phyloP scores from a whole-genome alignment of 176 grass and related monocot genomes.

The Avena insularis region DNA sequence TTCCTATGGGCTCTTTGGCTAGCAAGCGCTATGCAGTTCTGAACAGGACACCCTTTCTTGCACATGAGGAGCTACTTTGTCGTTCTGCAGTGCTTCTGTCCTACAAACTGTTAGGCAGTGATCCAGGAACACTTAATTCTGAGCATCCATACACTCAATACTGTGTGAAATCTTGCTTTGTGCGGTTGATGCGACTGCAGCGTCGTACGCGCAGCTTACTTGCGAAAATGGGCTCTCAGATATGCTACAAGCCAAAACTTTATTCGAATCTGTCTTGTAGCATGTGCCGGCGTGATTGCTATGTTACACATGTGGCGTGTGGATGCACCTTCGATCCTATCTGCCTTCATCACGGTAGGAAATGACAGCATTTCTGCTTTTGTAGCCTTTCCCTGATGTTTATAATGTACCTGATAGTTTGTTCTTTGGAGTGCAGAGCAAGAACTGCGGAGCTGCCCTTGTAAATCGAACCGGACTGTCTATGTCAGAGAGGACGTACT shows the following conservation, averaged over 20 bases:
- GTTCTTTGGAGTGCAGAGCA: constrained; percentile 58
- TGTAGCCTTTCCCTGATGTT: neutral
- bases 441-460: constrained; percentile 79
- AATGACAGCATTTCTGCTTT: constrained; percentile 20
- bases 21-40: constrained; percentile 68
- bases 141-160: constrained; percentile 60
- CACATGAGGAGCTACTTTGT: constrained; percentile 92
- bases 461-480: constrained; percentile 58
- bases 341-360: constrained; percentile 93
- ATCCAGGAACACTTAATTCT: constrained; percentile 39
- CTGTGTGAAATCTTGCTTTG: constrained; percentile 78
- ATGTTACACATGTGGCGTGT: constrained; percentile 74
- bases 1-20: constrained; percentile 67
- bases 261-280: constrained; percentile 62
- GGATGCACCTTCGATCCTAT: constrained; percentile 76
- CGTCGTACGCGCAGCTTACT: constrained; percentile 53
- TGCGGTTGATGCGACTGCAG: constrained; percentile 75
- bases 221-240: constrained; percentile 64
- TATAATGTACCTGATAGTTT: constrained; percentile 27
- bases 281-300: constrained; percentile 88
- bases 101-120: constrained; percentile 39
- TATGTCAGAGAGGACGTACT: constrained; percentile 73
- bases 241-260: constrained; percentile 52
- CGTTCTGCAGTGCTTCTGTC: constrained; percentile 71
- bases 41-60: constrained; percentile 74